Base-by-base conservation (phyloP, 1,284 basidiomycete genomes). In the Sanghuangporus sanghuang region DNA sequence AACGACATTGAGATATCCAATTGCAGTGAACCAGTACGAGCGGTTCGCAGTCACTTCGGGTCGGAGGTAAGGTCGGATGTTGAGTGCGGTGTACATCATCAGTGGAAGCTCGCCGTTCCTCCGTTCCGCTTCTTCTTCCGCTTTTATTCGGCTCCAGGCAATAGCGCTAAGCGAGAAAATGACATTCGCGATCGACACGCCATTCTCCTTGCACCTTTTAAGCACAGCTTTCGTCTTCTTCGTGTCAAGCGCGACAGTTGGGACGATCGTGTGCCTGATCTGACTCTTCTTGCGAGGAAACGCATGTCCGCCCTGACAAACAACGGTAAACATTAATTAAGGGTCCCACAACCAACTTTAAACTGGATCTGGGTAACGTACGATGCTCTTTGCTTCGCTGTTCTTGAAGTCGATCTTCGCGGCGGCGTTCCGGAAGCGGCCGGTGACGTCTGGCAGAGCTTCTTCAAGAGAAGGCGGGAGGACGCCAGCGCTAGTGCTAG, bases 61-160 rank as follows among this genome's bases (percentile, higher is more conserved):
- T 52, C 74, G 68, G 62, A 89, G 75, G 71, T 84, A 82, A 1
- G 87, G 84, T 6, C 90, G 82, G 52, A 91, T 74, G 73, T 92
- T 92, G 53, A 92, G 77, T 11, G 90, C 89, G 8, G 89, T 87
- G 72, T 92, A 93, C 82, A 92, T 87, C 83, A 92, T 82, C 82
- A 79, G 80, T 5, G 90, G 89, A 55, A 85, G 72, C 64, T 84
- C 79, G 21, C 58, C n/a, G 11, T 53, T 44, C 32, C 40, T 42
- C 21, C n/a, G 44, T 21, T 21, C 39, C 66, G 73, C 74, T 57
- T 78, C 76, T 35, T 77, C 73, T 35, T 71, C 42, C 3, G 49
- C 63, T 16, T 57, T 62, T 14, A 81, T 79, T 67, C 79, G 78
- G 12, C 80, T 81, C 89, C 87, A 92, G 0, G 89, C 90, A 53